phyloP scores from a whole-genome alignment of 176 grass and related monocot genomes.

The Avena atlantica region DNA sequence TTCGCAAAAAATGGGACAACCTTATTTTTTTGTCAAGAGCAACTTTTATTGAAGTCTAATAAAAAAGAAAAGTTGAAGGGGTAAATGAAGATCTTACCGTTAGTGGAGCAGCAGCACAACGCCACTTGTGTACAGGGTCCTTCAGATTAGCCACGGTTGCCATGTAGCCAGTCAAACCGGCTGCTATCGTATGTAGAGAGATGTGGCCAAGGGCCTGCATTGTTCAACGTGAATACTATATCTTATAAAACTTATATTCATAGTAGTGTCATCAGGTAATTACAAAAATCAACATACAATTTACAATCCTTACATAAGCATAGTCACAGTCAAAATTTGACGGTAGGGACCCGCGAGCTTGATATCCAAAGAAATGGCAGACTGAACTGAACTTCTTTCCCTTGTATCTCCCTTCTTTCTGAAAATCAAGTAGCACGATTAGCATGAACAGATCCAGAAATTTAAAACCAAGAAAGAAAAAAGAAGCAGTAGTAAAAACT shows the following conservation, averaged over 20 bases:
- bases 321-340: constrained; percentile 82
- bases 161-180: constrained; percentile 74
- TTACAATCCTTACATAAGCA: constrained; percentile 57
- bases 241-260: neutral
- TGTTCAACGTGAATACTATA: neutral
- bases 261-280: constrained; percentile 10
- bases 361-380: constrained; percentile 82
- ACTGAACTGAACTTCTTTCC: constrained; percentile 78
- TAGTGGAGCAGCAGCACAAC: constrained; percentile 66
- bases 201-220: constrained; percentile 64
- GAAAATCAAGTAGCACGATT: constrained; percentile 30
- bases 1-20: neutral
- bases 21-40: neutral
- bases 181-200: constrained; percentile 58
- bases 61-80: neutral
- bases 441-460: neutral
- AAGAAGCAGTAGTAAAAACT: neutral
- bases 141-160: constrained; percentile 79
- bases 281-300: neutral
- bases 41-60: neutral
- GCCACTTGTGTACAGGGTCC: constrained; percentile 61
- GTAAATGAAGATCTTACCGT: constrained; percentile 50
- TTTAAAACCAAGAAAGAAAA: neutral
- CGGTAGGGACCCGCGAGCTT: constrained; percentile 67
- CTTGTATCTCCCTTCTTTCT: constrained; percentile 73